Conservation (phyloP, 345 rosid species). For the Eutrema heterophyllum region DNA sequence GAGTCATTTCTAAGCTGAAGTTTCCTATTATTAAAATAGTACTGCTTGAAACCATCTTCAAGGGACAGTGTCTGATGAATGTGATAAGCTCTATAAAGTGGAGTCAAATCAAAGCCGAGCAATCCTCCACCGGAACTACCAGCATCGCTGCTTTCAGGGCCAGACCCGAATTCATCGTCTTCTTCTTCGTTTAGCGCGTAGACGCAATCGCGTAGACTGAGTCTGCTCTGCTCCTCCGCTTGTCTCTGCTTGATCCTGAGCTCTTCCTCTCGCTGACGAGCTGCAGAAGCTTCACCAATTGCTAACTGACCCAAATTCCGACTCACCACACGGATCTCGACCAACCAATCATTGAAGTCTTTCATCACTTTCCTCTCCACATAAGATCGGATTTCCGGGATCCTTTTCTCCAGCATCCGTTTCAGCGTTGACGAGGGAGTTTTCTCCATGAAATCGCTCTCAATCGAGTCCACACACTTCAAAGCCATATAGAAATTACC, state of each 20-base stretch:
- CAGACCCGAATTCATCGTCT: slow-evolving; percentile 50
- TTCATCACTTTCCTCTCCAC: slow-evolving; percentile 83
- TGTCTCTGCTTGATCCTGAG: slow-evolving; percentile 91
- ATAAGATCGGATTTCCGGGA: slow-evolving; percentile 69
- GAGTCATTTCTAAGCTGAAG: slow-evolving; percentile 94
- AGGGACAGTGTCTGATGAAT: slow-evolving; percentile 83
- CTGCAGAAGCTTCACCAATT: slow-evolving; percentile 92
- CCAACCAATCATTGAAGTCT: slow-evolving; percentile 94
- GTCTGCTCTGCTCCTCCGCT: slow-evolving; percentile 93
- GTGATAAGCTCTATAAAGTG: slow-evolving; percentile 86
- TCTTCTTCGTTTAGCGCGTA: slow-evolving; percentile 88
- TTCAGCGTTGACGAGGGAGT: slow-evolving; percentile 73
- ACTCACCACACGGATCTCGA: slow-evolving; percentile 92
- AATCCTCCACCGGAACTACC: slow-evolving; percentile 47
- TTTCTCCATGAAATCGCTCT: slow-evolving; percentile 50
- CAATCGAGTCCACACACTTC: slow-evolving; percentile 75
- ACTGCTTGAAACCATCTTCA: slow-evolving; percentile 80
- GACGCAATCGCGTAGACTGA: slow-evolving; percentile 82
- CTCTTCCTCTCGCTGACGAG: slow-evolving; percentile 92
- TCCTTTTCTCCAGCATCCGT: slow-evolving; percentile 82
- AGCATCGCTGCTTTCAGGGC: slow-evolving; percentile 40
- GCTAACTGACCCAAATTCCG: slow-evolving; percentile 89
- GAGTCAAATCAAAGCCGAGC: slow-evolving; percentile 73
- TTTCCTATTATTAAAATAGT: slow-evolving; percentile 86
- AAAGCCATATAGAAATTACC: slow-evolving; percentile 83